Conservation (phyloP, 768 basidiomycete genomes). For the Amanita pseudoporphyria region DNA sequence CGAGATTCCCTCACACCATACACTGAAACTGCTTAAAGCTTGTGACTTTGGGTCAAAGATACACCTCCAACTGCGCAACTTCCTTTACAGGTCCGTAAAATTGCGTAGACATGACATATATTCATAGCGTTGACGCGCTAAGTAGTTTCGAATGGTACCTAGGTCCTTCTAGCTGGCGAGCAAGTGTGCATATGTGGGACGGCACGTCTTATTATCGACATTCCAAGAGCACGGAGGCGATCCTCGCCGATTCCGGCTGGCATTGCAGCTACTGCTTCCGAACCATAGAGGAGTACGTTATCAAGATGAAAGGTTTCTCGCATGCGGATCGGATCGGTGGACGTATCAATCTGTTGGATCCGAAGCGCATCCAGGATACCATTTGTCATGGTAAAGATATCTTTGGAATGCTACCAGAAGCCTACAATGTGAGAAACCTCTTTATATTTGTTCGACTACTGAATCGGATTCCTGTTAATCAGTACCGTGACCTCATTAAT, state of each 20-base stretch:
- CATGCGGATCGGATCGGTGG: slow-evolving; percentile 54
- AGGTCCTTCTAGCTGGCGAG: slow-evolving; percentile 46
- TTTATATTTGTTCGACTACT: neutral
- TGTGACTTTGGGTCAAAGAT: slow-evolving; percentile 45
- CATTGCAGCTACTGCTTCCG: slow-evolving; percentile 64
- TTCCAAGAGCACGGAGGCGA: slow-evolving; percentile 33
- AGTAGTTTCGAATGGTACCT: slow-evolving; percentile 48
- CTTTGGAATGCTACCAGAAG: slow-evolving; percentile 58
- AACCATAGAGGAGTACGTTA: slow-evolving; percentile 43
- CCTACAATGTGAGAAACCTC: slow-evolving; percentile 33
- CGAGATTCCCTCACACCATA: slow-evolving; percentile 47
- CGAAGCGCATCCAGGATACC: slow-evolving; percentile 41
- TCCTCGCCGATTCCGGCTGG: slow-evolving; percentile 59
- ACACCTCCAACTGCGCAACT: slow-evolving; percentile 54
- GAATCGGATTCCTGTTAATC: neutral
- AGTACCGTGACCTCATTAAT: slow-evolving; percentile 44
- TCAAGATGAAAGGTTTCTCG: slow-evolving; percentile 54
- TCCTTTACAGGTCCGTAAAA: slow-evolving; percentile 40
- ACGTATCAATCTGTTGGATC: slow-evolving; percentile 33
- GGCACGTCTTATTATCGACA: slow-evolving; percentile 36
- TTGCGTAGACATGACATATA: neutral
- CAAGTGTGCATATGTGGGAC: slow-evolving; percentile 40
- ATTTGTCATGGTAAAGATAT: slow-evolving; percentile 55
- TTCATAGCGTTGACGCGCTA: neutral
- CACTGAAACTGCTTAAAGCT: slow-evolving; percentile 38